A percentile compares a stretch with the other conserved stretches of the same genome.
phyloP scores from a whole-genome alignment of 176 grass and related monocot species.

The Lolium multiflorum region DNA sequence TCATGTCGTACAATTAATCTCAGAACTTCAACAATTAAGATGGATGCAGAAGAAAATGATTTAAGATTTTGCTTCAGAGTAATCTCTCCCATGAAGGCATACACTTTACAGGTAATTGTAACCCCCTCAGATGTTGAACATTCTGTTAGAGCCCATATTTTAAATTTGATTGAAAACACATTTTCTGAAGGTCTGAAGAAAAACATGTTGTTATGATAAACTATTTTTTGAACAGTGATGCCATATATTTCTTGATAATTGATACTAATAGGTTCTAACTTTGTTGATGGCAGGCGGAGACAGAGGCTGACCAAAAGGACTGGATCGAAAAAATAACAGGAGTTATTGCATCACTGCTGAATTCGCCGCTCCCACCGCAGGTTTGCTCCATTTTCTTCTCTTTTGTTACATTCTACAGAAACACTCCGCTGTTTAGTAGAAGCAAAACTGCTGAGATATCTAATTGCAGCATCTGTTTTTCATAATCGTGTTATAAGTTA shows the following conservation, averaged over 20 bases:
- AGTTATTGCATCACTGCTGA: slow-evolving; percentile 95
- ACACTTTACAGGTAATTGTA: slow-evolving; percentile 84
- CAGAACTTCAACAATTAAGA: slow-evolving; percentile 92
- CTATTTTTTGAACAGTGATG: background rate
- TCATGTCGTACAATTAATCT: slow-evolving; percentile 82
- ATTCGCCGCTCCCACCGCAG: slow-evolving; percentile 71
- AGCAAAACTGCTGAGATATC: slow-evolving; percentile 10
- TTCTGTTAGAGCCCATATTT: slow-evolving; percentile 16
- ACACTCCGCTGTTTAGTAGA: slow-evolving; percentile 26
- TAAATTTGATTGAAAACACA: slow-evolving; percentile 9
- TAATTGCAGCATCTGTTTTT: background rate
- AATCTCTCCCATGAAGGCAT: slow-evolving; percentile 83
- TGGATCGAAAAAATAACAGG: slow-evolving; percentile 97
- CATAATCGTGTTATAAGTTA: slow-evolving; percentile 34
- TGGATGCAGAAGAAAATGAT: slow-evolving; percentile 90
- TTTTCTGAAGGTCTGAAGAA: background rate
- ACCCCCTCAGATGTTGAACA: slow-evolving; percentile 2
- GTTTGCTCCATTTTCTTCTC: slow-evolving; percentile 40
- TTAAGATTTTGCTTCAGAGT: slow-evolving; percentile 97
- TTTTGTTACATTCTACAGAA: slow-evolving; percentile 34
- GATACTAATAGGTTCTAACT: slow-evolving; percentile 20
- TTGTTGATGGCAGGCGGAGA: slow-evolving; percentile 73
- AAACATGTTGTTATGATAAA: background rate
- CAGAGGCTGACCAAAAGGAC: slow-evolving; percentile 81
- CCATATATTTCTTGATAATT: slow-evolving; percentile 17